Base-by-base conservation (phyloP, 148 eudicot species). In the Vaccinium darrowii region DNA sequence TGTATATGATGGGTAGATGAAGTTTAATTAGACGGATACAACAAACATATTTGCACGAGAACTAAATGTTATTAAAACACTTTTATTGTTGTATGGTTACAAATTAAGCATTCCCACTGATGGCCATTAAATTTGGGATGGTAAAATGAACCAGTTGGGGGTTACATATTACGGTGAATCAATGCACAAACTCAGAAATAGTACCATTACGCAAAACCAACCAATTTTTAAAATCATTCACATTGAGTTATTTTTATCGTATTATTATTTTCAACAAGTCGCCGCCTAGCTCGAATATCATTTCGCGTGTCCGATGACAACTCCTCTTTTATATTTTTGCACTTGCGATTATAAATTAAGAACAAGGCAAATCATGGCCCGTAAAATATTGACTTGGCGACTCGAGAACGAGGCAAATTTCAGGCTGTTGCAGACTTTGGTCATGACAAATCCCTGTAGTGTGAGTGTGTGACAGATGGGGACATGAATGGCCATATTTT, bases 71-170 rank as follows among this genome's bases (percentile, higher is more conserved):
- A 11, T 43, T 47, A 1, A 47, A 76, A 76, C 79, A 76, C 25
- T 76, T 76, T 76, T 76, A 47, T 76, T 23, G 49, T 8, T 19
- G 79, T 76, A 36, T 69, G 74, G 74, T 69, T 33, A 30, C 72
- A 65, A 27, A 69, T 69, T 19, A 8, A 18, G 78, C 23, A 19
- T 9, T 36, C n/a, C 51, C 78, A 74, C 18, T 18, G 12, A 74
- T 74, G 23, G n/a, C 78, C 25, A 74, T 74, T 74, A 39, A 74
- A 74, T 39, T 74, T 18, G 52, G 52, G 78, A 74, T 4, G 12
- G 51, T 18, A 74, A 43, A 25, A 23, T 23, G 33, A 2, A 30
- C 14, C 9, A 63, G 69, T 63, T 63, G 27, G 75, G 39, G 75
- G 4, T 36, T 14, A 43, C 2, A 43, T 74, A 15, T 74, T 7